Evolutionary conservation across 2,329 filamentous ascomycete genomes (phyloP), one percentile per base, ranked within the genome.

Genomic region (Daldinia sp.): DNA sequence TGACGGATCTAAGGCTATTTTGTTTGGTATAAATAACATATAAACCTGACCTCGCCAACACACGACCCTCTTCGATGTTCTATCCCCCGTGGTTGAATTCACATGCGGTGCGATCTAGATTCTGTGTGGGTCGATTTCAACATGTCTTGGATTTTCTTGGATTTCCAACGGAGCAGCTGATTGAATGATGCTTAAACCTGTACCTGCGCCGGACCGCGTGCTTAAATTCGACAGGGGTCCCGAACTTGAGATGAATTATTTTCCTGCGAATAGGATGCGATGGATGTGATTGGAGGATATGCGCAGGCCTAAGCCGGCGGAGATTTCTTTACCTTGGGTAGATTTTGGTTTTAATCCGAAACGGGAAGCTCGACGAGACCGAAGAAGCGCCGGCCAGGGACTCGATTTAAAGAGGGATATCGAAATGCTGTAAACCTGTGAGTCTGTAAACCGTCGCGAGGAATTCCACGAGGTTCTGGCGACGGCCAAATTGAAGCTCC

Each of bases 201-300:
- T 72, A 72, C 71, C 71, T 73, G 71, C 71, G 70, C 67, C 69
- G 61, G 50, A 54, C 68, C 67, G 64, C 63, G 66, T 65, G 58
- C 60, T 59, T 61, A 7, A 37, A 51, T 57, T 21, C 52, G 43
- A 57, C 61, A 63, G 53, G 65, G 58, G 21, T 61, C 39, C 23
- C 30, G 6, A 29, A 53, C 55, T 61, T 64, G 48, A 58, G 60
- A 68, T 65, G 54, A 61, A 52, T 54, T 50, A 29, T n/a, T 25
- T n/a, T 32, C 11, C 35, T 29, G 30, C 32, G 39, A 45, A 45
- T 45, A 45, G 11, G 21, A 27, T 45, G 21, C 11, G 32, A 27
- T 7, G 29, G 3, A 39, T 54, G 8, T 68, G 53, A 68, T 68
- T 68, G 65, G 65, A 55, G 11, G 51, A 37, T 47, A 35, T 35